Base-by-base conservation (phyloP, 2,329 filamentous ascomycete species). In the Pseudocercospora fuligena region DNA sequence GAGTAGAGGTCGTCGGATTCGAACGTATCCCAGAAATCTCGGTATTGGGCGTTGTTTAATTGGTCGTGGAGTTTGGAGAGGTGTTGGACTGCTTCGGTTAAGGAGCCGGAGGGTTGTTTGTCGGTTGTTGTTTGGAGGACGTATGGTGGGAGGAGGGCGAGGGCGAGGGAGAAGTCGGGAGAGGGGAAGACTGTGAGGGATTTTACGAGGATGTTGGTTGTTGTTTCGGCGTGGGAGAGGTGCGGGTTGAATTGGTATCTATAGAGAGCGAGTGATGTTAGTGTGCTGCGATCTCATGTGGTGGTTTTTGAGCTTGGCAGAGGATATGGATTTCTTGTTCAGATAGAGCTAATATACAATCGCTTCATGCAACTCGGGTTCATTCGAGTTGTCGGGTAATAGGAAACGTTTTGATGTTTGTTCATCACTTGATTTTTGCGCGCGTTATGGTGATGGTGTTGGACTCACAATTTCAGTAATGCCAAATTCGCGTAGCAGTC, bases 201-300 rank as follows among this genome's bases (percentile, higher is more conserved):
- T 87, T 98, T 99, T 86, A 97, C 94, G 80, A 99, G 93, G 84
- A 98, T 92, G 87, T 98, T 98, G 86, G 95, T 98, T 82, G 95
- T 93, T 78, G 94, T 93, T 82, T 99, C 95, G 78, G 97, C 92
- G 85, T 95, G 94, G 79, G 94, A 90, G 75, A 97, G 92, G 85
- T 98, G 94, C 61, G 95, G 95, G 88, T 99, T 99, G 85, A 99
- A 97, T 85, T 99, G 96, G 87, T 99, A 99, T 72, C 95, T 99
- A 36, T n/a, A n/a, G n/a, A n/a, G n/a, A n/a, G n/a, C n/a, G n/a
- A n/a, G n/a, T n/a, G n/a, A n/a, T 70, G 63, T 65, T 56, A 63
- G 63, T 63, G 21, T 43, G 51, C 54, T 16, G 11, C 33, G 25
- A 36, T 72, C 69, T 59, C 61, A 46, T 16, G 61, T 36, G 33